A percentile compares a stretch with the other conserved stretches of the same genome.
Conservation (phyloP, 495 filamentous ascomycete genomes). For the Aspergillus taichungensis region DNA sequence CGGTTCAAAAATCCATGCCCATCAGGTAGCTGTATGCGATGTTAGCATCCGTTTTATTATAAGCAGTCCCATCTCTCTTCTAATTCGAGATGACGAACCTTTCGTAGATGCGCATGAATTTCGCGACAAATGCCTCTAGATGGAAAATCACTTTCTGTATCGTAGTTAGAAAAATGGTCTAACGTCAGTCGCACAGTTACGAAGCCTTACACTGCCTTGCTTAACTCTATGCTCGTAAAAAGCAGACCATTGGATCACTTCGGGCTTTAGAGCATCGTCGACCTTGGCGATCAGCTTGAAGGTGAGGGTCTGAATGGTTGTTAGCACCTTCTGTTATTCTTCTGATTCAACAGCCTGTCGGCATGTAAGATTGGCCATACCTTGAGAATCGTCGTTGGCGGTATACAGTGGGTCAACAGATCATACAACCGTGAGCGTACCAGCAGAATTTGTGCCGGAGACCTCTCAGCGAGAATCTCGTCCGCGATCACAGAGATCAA, state of each 20-base stretch:
- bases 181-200: background rate
- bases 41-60: conserved; percentile 12
- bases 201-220: conserved; percentile 56
- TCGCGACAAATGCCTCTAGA: conserved; percentile 94
- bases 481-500: conserved; percentile 78
- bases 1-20: conserved; percentile 69
- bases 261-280: conserved; percentile 79
- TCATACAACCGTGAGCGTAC: conserved; percentile 92
- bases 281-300: conserved; percentile 83
- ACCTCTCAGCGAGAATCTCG: conserved; percentile 86
- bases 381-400: conserved; percentile 84
- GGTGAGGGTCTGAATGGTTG: conserved; percentile 53
- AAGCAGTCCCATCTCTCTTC: too few species aligned
- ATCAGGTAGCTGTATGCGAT: conserved; percentile 58
- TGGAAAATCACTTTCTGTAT: conserved; percentile 92
- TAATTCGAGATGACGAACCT: conserved; percentile 32
- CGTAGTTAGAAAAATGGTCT: conserved; percentile 10
- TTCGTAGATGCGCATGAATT: conserved; percentile 94
- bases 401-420: conserved; percentile 92
- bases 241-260: conserved; percentile 90
- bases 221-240: conserved; percentile 95
- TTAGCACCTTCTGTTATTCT: conserved; percentile 1
- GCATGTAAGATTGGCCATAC: conserved; percentile 23
- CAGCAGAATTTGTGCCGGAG: conserved; percentile 73
- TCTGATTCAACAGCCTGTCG: too few species aligned